Evolutionary conservation across 2,329 filamentous ascomycete genomes (phyloP), one percentile per base, ranked within the genome.

Genomic region (Alternaria ventricosa): DNA sequence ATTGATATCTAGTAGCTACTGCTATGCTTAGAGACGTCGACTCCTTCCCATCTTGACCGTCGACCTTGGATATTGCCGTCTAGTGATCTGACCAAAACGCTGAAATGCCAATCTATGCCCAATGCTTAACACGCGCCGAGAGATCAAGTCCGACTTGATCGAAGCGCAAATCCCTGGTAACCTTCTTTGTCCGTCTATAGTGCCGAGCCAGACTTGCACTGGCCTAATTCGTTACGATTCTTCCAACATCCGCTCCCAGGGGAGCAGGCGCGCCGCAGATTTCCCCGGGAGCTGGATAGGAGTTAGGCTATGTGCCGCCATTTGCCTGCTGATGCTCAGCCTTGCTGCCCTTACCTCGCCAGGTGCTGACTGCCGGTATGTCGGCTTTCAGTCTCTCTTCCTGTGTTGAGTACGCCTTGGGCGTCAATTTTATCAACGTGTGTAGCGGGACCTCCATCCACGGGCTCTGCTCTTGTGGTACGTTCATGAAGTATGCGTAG

Each of bases 381-480:
- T 97, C 92, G 8, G 95, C 95, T 78, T 92, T 91, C 76, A 93
- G 92, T 47, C 93, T 87, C 79, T 96, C 88, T 78, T 98, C 93
- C 63, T 97, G 90, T 1, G 96, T 99, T 53, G 92, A 92, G 79
- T 99, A 99, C 8, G 96, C 96, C 65, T 93, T 89, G 3, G 96
- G 96, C 6, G 96, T 98, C 55, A 99, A 86, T 83, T 97, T 97
- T 83, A 99, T 98, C 51, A 99, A 86, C 9, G 93, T 97, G 80
- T 99, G 96, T 65, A 99, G 86, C 7, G 96, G 96, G 9, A 99
- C 96, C 75, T 97, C 95, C 92, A 98, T 97, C 96, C 96, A 99
- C 0, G 96, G 96, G 70, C 92, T 96, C 81, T 93, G 88, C 72
- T 94, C 90, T 81, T 98, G 96, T 58, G 93, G 91, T 75, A 96